Percentiles rank a stretch among this genome's conserved stretches.
These are phyloP conservation scores for Kwoniella pini DNA, from an alignment of 768 basidiomycete genomes.

Conservation along the genomic window DNA sequence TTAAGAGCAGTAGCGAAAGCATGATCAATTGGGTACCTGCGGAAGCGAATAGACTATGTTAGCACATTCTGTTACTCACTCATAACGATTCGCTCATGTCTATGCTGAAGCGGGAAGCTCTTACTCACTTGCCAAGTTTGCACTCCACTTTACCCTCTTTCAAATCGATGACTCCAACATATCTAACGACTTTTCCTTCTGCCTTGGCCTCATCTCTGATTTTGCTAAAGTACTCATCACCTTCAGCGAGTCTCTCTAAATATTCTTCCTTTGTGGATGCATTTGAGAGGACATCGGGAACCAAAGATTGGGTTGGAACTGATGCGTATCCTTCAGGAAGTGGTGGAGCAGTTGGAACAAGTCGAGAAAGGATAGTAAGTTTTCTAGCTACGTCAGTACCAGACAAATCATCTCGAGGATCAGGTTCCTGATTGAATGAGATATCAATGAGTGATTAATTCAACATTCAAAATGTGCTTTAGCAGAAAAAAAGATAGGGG, in stretches of 20 bases:
- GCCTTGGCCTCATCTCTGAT: constrained; percentile 74
- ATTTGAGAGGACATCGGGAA: constrained; percentile 71
- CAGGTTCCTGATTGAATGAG: constrained; percentile 71
- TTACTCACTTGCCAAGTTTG: constrained; percentile 83
- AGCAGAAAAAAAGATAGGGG: too few relatives aligned
- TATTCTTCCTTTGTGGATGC: constrained; percentile 79
- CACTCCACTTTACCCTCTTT: constrained; percentile 72
- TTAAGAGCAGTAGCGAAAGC: constrained; percentile 94
- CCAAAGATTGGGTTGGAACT: constrained; percentile 79
- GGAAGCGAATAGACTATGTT: too few relatives aligned
- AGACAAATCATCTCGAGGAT: constrained; percentile 94
- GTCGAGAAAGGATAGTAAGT: constrained; percentile 88
- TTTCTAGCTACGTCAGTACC: constrained; percentile 97
- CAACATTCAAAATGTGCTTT: too few relatives aligned
- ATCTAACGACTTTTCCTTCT: constrained; percentile 83
- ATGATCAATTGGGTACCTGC: constrained; percentile 81
- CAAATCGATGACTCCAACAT: constrained; percentile 91
- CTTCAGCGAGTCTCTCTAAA: constrained; percentile 72
- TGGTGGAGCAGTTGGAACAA: constrained; percentile 56
- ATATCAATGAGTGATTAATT: neutral
- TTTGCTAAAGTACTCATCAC: constrained; percentile 74
- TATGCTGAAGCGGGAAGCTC: too few relatives aligned
- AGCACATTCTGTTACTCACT: too few relatives aligned
- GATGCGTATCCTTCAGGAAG: constrained; percentile 77
- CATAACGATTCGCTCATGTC: too few relatives aligned